Evolutionary conservation across 2,329 filamentous ascomycete genomes (phyloP).

Genomic region (Ceratocystis colombiana): DNA sequence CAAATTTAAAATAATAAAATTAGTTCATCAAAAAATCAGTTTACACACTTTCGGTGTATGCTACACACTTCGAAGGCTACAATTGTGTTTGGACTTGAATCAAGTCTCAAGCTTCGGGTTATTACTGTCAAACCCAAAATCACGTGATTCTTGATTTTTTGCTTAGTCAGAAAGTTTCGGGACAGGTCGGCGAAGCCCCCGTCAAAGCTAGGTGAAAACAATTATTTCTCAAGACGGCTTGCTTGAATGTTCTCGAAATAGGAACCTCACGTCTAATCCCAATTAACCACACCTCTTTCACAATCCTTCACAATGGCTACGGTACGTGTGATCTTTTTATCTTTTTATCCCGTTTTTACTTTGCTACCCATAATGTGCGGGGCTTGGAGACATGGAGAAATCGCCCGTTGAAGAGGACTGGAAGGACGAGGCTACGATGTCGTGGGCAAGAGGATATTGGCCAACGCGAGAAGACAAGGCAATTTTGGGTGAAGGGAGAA

Average conservation of each 20-base stretch:
- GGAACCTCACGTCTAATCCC: constrained; percentile 36
- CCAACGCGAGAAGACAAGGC: too few species aligned
- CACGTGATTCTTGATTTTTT: constrained; percentile 12
- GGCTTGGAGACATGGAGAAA: too few species aligned
- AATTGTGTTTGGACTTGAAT: neutral
- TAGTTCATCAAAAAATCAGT: too few species aligned
- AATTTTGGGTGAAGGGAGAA: too few species aligned
- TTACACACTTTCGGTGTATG: neutral
- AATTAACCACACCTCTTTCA: constrained; percentile 38
- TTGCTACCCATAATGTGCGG: neutral
- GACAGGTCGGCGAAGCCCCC: constrained; percentile 22
- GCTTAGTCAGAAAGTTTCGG: constrained; percentile 25
- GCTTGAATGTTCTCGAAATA: constrained; percentile 19
- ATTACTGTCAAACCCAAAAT: neutral
- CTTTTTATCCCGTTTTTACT: neutral
- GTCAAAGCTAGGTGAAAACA: constrained; percentile 25
- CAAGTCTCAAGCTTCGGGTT: neutral
- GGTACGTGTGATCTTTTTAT: constrained; percentile 42
- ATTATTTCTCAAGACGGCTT: constrained; percentile 19
- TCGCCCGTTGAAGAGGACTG: too few species aligned
- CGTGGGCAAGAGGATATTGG: too few species aligned
- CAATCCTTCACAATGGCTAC: constrained; percentile 54
- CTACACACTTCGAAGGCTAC: too few species aligned
- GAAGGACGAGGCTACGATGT: too few species aligned
- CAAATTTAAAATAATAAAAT: neutral